Evolutionary conservation across 257 asterid genomes (phyloP), one percentile per base, ranked within the genome.

Genomic region (Linderniella brevidens): DNA sequence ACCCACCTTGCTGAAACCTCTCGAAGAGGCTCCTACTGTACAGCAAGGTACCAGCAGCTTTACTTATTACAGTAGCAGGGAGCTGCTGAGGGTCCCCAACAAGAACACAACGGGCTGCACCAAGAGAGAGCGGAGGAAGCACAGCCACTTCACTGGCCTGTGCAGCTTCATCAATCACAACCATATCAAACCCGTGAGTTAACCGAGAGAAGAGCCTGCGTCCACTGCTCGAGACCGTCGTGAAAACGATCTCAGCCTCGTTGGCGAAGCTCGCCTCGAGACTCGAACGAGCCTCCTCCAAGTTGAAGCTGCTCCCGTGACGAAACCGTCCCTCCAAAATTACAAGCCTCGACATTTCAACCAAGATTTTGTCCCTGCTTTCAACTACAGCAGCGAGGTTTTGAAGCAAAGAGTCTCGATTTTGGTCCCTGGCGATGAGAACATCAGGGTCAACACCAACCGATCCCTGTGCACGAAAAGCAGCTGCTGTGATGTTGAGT

Each of bases 31-130:
- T 90, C 68, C 99, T 64, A 74, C 99, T 90, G 66, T 90, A 90
- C 68, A 90, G 57, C 72, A 90, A 68, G 11, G 96, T 90, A 54
- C 99, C 99, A 25, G 94, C 99, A 15, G 94, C 99, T 65, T 90
- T 90, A 68, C 99, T 90, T 64, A 90, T 85, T 17, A 90, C 99
- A 13, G 99, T 85, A 38, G 99, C 99, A 29, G 99, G 99, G 39
- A 90, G 96, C 72, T 90, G 99, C 72, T 90, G 99, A 0, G 96
- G 99, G 42, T 90, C 99, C 52, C 99, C 99, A 35, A 90, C 99
- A 55, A 90, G 94, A 49, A 90, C 99, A 65, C 99, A 90, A 3
- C 99, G 81, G 39, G 99, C 99, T n/a, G 96, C 99, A 49, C 99
- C 99, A 13, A 90, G 92, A 52, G 96, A 64, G 39, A 90, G 96